Evolutionary conservation across 331 rosid species (phyloP), one percentile per base, ranked within the genome.

Genomic region (Stylosanthes scabra): DNA sequence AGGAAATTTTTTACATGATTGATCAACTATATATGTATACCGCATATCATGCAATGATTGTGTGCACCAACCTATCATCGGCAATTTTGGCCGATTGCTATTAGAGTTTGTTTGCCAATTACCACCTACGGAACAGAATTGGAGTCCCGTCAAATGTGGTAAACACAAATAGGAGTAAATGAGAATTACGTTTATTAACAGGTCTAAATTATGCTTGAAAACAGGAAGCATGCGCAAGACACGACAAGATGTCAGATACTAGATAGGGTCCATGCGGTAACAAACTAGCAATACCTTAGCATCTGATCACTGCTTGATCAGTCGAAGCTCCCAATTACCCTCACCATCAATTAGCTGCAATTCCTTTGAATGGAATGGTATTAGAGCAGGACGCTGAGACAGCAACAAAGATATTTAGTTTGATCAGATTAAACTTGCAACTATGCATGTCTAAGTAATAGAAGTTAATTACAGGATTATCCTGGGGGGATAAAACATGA

Each of bases 251-350:
- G 49, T 59, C 11, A 4, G 55, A 68, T 58, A 34, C 37, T n/a
- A 34, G 20, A 70, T 9, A 34, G 28, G 61, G 77, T 76, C 70
- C 70, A 29, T 44, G 74, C 61, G 57, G 50, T 37, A 64, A 68
- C n/a, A n/a, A n/a, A n/a, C n/a, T n/a, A n/a, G n/a, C 59, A 52
- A 66, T 9, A 46, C 69, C 71, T n/a, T 15, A n/a, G 51, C 29
- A 28, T 40, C 16, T 52, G 69, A 54, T 88, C 81, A 87, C 52
- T 83, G 84, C 83, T 84, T 80, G 78, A 91, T 91, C 47, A 70
- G 74, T 41, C 96, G 91, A 68, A 89, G 91, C 72, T 91, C 91
- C 97, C 97, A 91, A 71, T 89, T 91, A 63, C 97, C 97, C 84
- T 91, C 97, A 11, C 97, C 97, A 50, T 91, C 97, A 25, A 91